These are phyloP conservation scores for Acacia melanoxylon DNA, from an alignment of 306 rosid species.

Conservation along the genomic window DNA sequence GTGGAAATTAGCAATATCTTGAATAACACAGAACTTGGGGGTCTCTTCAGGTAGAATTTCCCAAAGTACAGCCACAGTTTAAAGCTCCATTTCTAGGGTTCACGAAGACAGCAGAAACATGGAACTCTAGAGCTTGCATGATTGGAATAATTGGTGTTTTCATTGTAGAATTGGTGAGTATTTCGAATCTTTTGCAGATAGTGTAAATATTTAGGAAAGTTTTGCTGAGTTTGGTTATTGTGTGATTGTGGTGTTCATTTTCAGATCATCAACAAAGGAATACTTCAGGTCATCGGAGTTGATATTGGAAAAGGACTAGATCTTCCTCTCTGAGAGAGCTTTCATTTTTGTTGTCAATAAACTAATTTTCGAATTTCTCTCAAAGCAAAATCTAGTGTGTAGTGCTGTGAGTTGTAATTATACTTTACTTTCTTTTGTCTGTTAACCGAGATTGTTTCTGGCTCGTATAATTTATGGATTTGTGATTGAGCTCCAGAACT, in stretches of 20 bases:
- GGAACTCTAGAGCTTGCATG: conserved; percentile 98
- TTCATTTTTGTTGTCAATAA: neutral
- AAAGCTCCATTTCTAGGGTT: conserved; percentile 80
- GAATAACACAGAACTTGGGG: conserved; percentile 17
- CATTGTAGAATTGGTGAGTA: conserved; percentile 72
- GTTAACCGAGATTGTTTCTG: neutral
- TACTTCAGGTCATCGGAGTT: conserved; percentile 83
- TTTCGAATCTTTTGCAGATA: neutral
- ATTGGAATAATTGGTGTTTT: conserved; percentile 86
- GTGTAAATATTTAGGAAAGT: neutral
- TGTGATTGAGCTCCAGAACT: neutral
- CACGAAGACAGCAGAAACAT: conserved; percentile 82
- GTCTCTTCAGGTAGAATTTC: conserved; percentile 66
- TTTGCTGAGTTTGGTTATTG: neutral
- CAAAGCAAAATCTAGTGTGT: neutral
- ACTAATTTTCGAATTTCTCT: neutral
- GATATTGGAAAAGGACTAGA: conserved; percentile 94
- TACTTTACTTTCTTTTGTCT: neutral
- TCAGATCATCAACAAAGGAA: conserved; percentile 82
- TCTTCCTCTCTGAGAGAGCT: conserved; percentile 59
- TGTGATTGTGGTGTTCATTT: conserved; percentile 30
- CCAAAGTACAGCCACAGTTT: conserved; percentile 77
- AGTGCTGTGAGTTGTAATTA: neutral
- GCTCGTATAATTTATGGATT: neutral
- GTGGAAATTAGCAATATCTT: neutral